These are phyloP conservation scores for Phytophthora citrophthora DNA, from an alignment of 352 stramenopile genomes.

Conservation along the genomic window DNA sequence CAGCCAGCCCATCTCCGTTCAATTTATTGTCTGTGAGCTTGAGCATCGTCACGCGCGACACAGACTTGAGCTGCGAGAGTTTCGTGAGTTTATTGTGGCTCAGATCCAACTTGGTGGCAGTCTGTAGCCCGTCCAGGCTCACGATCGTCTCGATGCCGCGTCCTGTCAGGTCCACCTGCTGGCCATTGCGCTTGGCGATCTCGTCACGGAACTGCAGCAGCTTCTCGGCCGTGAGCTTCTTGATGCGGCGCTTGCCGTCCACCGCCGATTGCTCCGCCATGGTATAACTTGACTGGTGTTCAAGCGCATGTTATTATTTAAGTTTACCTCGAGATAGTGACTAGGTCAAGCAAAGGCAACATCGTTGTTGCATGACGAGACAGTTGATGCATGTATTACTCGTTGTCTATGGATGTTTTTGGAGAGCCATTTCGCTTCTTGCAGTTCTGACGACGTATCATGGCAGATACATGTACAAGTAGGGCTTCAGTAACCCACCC, in stretches of 20 bases:
- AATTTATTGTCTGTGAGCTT: slow-evolving; percentile 84
- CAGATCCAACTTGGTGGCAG: slow-evolving; percentile 76
- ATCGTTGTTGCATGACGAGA: neutral
- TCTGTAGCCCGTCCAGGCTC: slow-evolving; percentile 68
- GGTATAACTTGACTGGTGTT: slow-evolving; percentile 11
- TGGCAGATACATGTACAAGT: neutral
- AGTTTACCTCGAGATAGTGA: no score
- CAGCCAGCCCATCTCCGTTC: slow-evolving; percentile 66
- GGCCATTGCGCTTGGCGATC: slow-evolving; percentile 54
- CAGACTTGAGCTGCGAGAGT: slow-evolving; percentile 69
- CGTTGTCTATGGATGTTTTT: neutral
- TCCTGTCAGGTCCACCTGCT: slow-evolving; percentile 64
- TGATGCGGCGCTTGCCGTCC: slow-evolving; percentile 74
- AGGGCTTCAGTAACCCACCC: neutral
- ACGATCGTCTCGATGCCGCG: slow-evolving; percentile 86
- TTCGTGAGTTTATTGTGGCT: slow-evolving; percentile 90
- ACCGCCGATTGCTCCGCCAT: slow-evolving; percentile 14
- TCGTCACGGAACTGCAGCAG: slow-evolving; percentile 58
- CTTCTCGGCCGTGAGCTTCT: slow-evolving; percentile 89
- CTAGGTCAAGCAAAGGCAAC: neutral
- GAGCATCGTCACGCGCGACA: slow-evolving; percentile 74
- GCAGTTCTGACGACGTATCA: slow-evolving; percentile 16
- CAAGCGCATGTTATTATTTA: no score
- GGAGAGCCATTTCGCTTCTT: slow-evolving; percentile 1
- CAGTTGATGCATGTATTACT: neutral